Base-by-base conservation (phyloP, 1,139 yeast genomes). In the Zhuliangozyma blackwelliae region DNA sequence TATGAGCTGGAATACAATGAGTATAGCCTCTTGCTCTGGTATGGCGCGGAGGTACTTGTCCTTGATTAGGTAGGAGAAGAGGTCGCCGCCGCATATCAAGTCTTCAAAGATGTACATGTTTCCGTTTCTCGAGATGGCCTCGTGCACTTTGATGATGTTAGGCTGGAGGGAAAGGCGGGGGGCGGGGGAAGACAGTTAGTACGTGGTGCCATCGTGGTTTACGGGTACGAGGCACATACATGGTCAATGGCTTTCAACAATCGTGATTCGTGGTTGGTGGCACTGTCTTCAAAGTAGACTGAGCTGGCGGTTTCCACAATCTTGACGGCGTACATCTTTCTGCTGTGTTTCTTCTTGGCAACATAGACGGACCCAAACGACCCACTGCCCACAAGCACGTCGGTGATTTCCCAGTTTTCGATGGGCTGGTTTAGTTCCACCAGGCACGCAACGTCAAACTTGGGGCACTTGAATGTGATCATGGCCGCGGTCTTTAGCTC, bases 81-180 rank as follows among this genome's bases (percentile, higher is more conserved):
- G 55, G 48, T 82, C 89, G 0, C 88, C 88, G 1, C 88, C 88
- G 39, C 75, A 65, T 5, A 74, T 51, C 19, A 72, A 57, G 44
- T 77, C 80, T 49, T 77, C 77, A 45, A 74, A 75, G 8, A 78
- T 67, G 37, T 66, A 71, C 2, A 71, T 41, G 10, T 71, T 48
- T 34, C 70, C 45, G 28, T 67, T 36, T 32, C 61, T 38, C 45
- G 68, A 52, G 47, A 68, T 49, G 0, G 70, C 61, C 10, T 72
- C 70, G 39, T 72, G 61, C 21, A 72, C 61, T 40, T 60, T 59
- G 32, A 73, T 61, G 27, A 73, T 62, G 48, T 75, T 72, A 9
- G 73, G 76, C 72, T 61, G 39, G 22, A 7, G 22, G 7, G 7
- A 7, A 21, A 5, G 22, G 5, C 22, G 7, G 22, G 5, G 7